A percentile compares a stretch with the other conserved stretches of the same genome.
phyloP scores from a whole-genome alignment of 2,329 filamentous ascomycete species.

The Orbilia quercus region DNA sequence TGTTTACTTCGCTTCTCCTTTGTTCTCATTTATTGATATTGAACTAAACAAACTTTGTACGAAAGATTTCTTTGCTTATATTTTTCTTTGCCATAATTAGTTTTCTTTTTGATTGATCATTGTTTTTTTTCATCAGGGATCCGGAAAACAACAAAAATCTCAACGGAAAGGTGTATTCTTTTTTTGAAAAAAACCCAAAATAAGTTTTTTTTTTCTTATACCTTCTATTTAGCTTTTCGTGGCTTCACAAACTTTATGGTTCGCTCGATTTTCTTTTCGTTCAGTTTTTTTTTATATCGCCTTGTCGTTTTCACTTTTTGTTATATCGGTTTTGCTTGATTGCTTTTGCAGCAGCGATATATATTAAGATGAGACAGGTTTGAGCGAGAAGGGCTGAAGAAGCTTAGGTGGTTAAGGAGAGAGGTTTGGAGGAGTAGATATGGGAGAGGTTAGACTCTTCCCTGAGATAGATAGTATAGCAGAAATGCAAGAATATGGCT shows the following conservation, averaged over 20 bases:
- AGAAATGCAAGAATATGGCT: slow-evolving; percentile 4
- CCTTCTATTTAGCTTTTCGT: slow-evolving; percentile 36
- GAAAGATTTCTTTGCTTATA: slow-evolving; percentile 40
- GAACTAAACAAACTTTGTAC: slow-evolving; percentile 38
- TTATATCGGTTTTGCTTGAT: slow-evolving; percentile 19
- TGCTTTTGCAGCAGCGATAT: slow-evolving; percentile 14
- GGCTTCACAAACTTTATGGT: slow-evolving; percentile 10
- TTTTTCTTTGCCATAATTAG: slow-evolving; percentile 19
- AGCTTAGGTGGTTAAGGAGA: background rate
- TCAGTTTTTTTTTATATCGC: slow-evolving; percentile 4
- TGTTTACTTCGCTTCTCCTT: slow-evolving; percentile 59
- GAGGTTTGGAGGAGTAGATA: background rate
- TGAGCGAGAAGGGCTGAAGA: background rate
- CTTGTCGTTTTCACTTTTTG: slow-evolving; percentile 6
- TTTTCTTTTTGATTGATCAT: slow-evolving; percentile 45
- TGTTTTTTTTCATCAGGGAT: slow-evolving; percentile 36
- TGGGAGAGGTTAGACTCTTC: background rate
- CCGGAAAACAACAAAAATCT: slow-evolving; percentile 43
- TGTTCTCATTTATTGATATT: slow-evolving; percentile 49
- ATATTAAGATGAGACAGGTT: background rate
- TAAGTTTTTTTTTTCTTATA: slow-evolving; percentile 55
- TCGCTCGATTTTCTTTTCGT: slow-evolving; percentile 21
- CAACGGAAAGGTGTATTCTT: slow-evolving; percentile 24
- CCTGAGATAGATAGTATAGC: slow-evolving; percentile 1
- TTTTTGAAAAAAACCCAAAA: background rate